Base-by-base conservation (phyloP, 2,329 filamentous ascomycete genomes). In the Stemphylium vesicarium region DNA sequence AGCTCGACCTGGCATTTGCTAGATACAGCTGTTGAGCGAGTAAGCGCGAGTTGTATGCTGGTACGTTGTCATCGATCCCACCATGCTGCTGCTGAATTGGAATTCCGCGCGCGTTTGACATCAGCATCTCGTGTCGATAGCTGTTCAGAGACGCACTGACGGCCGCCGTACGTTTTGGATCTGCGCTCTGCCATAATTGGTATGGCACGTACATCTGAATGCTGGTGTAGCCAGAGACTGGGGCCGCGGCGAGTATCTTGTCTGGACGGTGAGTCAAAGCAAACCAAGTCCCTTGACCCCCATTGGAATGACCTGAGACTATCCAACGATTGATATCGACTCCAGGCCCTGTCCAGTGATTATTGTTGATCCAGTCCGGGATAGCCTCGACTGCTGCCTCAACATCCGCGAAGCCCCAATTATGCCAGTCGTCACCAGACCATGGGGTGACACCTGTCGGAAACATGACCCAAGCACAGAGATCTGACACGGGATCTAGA, bases 341-440 rank as follows among this genome's bases (percentile, higher is more conserved):
- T 11, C 70, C 75, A 2, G 78, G 76, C 0, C 82, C 82, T 41
- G 68, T 59, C 84, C 84, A 87, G 2, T 62, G 66, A 26, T 78
- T 71, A 9, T 69, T 59, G 16, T 75, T 50, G n/a, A 83, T 82
- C 84, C 84, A 86, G 16, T 69, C 53, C 13, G 77, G 71, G 37
- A 86, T 80, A 31, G 79, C 77, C 4, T 66, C 63, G 5, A 85
- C 67, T 3, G 83, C 82, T 59, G 81, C 81, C 69, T 84, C 77
- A 24, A 83, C 77, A 68, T 87, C 84, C 16, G 80, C 75, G 59
- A 82, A 80, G 0, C 84, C 84, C 82, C 83, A 86, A 4, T 75
- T 79, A 64, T 86, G 84, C 84, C 84, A 86, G 62, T 86, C 84
- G 68, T 87, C 84, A 20, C 81, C 80, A 60, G 81, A 83, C 84